phyloP scores from a whole-genome alignment of 139 green algal genomes.

The Chlorella sp. region DNA sequence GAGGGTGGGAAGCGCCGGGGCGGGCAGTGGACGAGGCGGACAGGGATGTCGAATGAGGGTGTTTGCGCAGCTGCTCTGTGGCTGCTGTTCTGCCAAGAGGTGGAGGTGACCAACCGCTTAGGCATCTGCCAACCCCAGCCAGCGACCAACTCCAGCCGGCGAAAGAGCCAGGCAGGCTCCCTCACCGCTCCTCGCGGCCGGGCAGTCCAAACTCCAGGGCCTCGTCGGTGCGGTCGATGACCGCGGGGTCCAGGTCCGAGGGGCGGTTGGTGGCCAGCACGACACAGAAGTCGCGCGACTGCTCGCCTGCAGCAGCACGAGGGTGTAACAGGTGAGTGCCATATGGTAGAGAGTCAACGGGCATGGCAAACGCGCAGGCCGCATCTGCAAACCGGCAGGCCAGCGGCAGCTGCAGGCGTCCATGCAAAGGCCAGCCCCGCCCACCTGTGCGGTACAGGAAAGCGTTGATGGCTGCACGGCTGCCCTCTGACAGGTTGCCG shows the following conservation, averaged over 20 bases:
- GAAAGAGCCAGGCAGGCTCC: background rate
- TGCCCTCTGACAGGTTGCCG: slow-evolving; percentile 88
- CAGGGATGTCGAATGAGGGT: no score
- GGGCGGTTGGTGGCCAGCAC: slow-evolving; percentile 96
- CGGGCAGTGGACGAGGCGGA: background rate
- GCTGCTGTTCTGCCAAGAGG: no score
- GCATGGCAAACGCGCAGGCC: no score
- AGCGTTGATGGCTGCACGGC: slow-evolving; percentile 94
- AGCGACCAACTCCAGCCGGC: no score
- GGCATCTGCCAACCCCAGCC: no score
- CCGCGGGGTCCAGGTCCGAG: slow-evolving; percentile 91
- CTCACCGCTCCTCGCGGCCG: slow-evolving; percentile 63
- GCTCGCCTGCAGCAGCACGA: slow-evolving; percentile 12
- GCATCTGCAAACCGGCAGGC: no score
- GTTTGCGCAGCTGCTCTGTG: no score
- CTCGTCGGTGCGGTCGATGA: slow-evolving; percentile 97
- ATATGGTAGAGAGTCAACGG: no score
- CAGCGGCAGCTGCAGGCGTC: no score
- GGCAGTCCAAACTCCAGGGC: slow-evolving; percentile 94
- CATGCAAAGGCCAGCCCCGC: background rate
- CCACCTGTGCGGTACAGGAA: slow-evolving; percentile 87
- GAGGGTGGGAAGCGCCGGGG: background rate
- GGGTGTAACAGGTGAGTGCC: no score
- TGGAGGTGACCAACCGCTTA: no score
- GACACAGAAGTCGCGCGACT: slow-evolving; percentile 79